Conservation (phyloP, 2,329 filamentous ascomycete genomes). For the Volutella citrinella region DNA sequence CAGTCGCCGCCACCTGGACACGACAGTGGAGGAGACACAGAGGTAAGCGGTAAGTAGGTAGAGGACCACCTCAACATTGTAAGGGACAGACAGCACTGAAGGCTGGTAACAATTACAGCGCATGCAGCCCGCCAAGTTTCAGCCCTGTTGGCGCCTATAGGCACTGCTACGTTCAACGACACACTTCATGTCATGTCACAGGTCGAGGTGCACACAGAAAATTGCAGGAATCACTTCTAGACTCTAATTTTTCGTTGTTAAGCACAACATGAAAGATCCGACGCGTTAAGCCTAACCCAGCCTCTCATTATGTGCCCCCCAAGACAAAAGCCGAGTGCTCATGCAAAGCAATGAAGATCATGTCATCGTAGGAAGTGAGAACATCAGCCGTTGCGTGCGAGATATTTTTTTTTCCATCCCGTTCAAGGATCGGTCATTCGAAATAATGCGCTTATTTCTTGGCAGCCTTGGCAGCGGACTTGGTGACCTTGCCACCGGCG, state of each 20-base stretch:
- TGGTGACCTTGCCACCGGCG: constrained; percentile 64
- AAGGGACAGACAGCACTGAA: too few species aligned
- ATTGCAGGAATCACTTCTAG: constrained; percentile 39
- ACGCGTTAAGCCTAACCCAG: constrained; percentile 35
- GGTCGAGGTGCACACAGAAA: constrained; percentile 5
- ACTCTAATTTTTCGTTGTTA: constrained; percentile 47
- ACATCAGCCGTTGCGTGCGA: constrained; percentile 30
- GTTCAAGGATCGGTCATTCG: constrained; percentile 21
- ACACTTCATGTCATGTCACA: constrained; percentile 6
- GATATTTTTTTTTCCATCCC: constrained; percentile 24
- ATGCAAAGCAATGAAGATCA: constrained; percentile 43
- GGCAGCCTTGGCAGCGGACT: constrained; percentile 69
- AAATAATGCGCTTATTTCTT: constrained; percentile 62
- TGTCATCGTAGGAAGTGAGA: constrained; percentile 45
- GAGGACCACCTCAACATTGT: too few species aligned
- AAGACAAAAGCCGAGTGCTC: constrained; percentile 40
- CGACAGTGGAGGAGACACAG: too few species aligned
- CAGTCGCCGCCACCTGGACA: too few species aligned
- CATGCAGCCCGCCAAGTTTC: too few species aligned
- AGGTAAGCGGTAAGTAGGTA: too few species aligned
- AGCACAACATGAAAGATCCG: constrained; percentile 45
- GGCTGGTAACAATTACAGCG: too few species aligned
- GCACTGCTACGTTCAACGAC: too few species aligned
- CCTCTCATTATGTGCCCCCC: constrained; percentile 43
- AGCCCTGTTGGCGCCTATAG: too few species aligned